Conservation (phyloP, 225 moss, liverwort and hornwort species). For the Climacium dendroides region DNA sequence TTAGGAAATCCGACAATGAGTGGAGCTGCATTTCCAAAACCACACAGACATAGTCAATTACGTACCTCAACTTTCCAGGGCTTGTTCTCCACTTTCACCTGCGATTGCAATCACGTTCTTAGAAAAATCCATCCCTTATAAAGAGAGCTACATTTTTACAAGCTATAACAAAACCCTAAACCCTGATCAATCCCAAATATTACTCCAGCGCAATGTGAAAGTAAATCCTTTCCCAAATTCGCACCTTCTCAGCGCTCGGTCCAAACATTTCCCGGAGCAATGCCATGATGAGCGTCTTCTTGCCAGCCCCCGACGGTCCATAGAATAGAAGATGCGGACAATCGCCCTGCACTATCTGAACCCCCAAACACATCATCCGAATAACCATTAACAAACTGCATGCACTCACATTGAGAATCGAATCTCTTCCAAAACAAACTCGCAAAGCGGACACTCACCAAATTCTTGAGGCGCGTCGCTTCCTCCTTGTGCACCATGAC, state of each 20-base stretch:
- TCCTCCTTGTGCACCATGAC: conserved; percentile 70
- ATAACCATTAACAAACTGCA: background rate
- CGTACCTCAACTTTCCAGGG: conserved; percentile 96
- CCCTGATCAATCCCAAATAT: background rate
- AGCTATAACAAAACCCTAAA: background rate
- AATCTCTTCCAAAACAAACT: background rate
- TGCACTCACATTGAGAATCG: background rate
- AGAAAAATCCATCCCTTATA: background rate
- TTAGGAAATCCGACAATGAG: background rate
- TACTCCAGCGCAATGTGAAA: background rate
- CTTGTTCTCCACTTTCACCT: conserved; percentile 99
- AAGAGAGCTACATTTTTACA: background rate
- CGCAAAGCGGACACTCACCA: conserved; percentile 18
- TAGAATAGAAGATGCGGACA: conserved; percentile 83
- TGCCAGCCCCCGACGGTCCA: conserved; percentile 77
- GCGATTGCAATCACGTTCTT: background rate
- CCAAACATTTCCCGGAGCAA: conserved; percentile 79
- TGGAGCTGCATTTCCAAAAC: background rate
- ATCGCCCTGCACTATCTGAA: conserved; percentile 73
- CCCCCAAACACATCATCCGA: background rate
- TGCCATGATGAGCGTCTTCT: conserved; percentile 84
- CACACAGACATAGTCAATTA: background rate
- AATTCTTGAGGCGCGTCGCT: conserved; percentile 55
- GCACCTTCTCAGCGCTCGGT: conserved; percentile 76
- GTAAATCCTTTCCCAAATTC: background rate